Evolutionary conservation across 805 yeast genomes (phyloP), one percentile per base, ranked within the genome.

Genomic region (Candida arabinofermentans): DNA sequence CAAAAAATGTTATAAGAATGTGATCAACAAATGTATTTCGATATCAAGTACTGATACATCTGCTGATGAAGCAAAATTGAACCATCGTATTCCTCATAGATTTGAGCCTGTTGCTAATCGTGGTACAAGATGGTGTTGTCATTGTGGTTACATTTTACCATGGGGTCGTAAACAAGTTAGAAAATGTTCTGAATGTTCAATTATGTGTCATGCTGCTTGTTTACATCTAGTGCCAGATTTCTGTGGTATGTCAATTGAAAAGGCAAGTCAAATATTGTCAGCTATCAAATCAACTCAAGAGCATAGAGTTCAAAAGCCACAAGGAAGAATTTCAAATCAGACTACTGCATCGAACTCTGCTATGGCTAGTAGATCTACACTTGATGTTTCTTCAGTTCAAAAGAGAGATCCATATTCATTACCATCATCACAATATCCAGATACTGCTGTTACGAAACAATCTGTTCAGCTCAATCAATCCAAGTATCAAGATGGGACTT

Each of bases 121-220:
- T 65, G 95, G 96, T 55, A 95, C 99, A 2, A 90, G 91, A 59
- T 93, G 99, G 99, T 93, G 99, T 67, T 93, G 98, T 55, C 99
- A 93, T 62, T 93, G 99, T 74, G 99, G 99, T 47, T 88, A 88
- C 59, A 81, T 93, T 39, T 72, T 93, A 48, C 98, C 99, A 14
- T 83, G 96, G 84, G 96, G 98, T 40, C 79, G 83, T 57, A 89
- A 88, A 63, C 89, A 86, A 54, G 95, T 90, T 9, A 75, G 96
- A 39, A 93, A 88, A 62, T 91, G 99, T 72, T 70, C 84, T 4
- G 93, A 86, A 51, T 93, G 99, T 79, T 95, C 95, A 24, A 79
- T 89, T 17, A 87, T 91, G 83, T 91, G 96, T 56, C 99, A 93
- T 59, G 77, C 93, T 3, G 80, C 81, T 34, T 93, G 99, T 69